A percentile compares a stretch with the other conserved stretches of the same genome.
Conservation (phyloP, 345 rosid species). For the Nasturtium officinale region DNA sequence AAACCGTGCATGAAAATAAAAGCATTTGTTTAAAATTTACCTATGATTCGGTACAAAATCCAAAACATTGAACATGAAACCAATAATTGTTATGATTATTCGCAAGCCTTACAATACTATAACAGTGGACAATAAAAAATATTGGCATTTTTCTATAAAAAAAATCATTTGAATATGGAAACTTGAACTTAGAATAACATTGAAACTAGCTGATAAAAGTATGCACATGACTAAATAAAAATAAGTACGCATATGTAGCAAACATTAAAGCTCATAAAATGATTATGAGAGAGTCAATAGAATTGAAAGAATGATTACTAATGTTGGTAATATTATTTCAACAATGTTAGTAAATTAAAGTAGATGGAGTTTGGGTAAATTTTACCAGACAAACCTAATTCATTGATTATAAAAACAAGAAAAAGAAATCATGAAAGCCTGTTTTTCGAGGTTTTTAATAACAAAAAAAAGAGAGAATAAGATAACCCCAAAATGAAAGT, state of each 20-base stretch:
- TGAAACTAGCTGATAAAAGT: slow-evolving; percentile 32
- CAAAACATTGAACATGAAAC: slow-evolving; percentile 50
- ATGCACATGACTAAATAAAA: slow-evolving; percentile 39
- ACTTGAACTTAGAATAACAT: slow-evolving; percentile 34
- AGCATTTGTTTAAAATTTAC: slow-evolving; percentile 24
- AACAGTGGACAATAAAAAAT: slow-evolving; percentile 11
- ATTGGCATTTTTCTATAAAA: neutral
- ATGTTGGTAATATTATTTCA: slow-evolving; percentile 14
- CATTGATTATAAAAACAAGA: slow-evolving; percentile 36
- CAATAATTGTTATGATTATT: slow-evolving; percentile 48
- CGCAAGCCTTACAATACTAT: slow-evolving; percentile 25
- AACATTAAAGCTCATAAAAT: slow-evolving; percentile 21
- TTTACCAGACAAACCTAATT: slow-evolving; percentile 56
- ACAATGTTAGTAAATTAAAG: slow-evolving; percentile 31
- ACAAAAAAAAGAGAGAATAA: slow-evolving; percentile 26
- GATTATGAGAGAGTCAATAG: neutral
- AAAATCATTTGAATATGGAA: slow-evolving; percentile 14
- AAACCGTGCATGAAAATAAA: slow-evolving; percentile 42
- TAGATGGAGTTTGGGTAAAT: slow-evolving; percentile 33
- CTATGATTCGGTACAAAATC: slow-evolving; percentile 46
- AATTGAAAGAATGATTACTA: slow-evolving; percentile 5
- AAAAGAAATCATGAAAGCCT: slow-evolving; percentile 46
- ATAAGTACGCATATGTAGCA: slow-evolving; percentile 6
- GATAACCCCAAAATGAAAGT: slow-evolving; percentile 49
- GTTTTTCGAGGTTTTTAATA: slow-evolving; percentile 42